A percentile compares a stretch with the other conserved stretches of the same genome.
These are phyloP conservation scores for Picea sitchensis DNA, from an alignment of 75 land plant species.

Conservation along the genomic window DNA sequence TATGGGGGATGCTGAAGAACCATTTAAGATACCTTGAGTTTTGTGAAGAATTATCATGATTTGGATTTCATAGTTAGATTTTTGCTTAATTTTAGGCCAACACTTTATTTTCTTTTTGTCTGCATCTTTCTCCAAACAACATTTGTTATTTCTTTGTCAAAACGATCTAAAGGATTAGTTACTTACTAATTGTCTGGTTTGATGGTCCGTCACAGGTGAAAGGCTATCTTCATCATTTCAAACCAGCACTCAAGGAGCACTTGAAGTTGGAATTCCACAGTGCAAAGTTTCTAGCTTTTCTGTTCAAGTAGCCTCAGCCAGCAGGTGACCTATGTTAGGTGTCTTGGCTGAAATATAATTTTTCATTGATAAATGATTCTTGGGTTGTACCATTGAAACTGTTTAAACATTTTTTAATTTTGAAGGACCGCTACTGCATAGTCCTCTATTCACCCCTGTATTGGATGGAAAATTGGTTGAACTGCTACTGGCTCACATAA, in stretches of 20 bases:
- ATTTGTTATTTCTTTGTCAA: neutral
- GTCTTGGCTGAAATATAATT: neutral
- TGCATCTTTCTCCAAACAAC: neutral
- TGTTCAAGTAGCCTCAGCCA: neutral
- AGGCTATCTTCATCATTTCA: slow-evolving; percentile 7
- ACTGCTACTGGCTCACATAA: neutral
- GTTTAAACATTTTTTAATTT: too few species aligned
- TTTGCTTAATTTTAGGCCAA: neutral
- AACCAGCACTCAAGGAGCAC: neutral
- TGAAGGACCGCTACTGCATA: neutral
- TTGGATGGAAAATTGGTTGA: neutral
- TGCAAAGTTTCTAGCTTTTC: neutral
- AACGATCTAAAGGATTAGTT: neutral
- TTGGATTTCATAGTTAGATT: neutral
- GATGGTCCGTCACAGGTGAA: neutral
- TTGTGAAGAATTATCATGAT: too few species aligned
- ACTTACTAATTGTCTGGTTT: neutral
- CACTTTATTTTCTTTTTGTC: neutral
- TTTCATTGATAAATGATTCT: too few species aligned
- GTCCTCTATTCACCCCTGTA: neutral
- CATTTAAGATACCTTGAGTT: too few species aligned
- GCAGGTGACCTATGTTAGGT: neutral
- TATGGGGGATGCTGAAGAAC: neutral
- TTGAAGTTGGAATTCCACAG: slow-evolving; percentile 7
- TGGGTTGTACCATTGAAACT: neutral